phyloP scores from a whole-genome alignment of 2,329 filamentous ascomycete genomes.

The Cladosporium cucumerinum region DNA sequence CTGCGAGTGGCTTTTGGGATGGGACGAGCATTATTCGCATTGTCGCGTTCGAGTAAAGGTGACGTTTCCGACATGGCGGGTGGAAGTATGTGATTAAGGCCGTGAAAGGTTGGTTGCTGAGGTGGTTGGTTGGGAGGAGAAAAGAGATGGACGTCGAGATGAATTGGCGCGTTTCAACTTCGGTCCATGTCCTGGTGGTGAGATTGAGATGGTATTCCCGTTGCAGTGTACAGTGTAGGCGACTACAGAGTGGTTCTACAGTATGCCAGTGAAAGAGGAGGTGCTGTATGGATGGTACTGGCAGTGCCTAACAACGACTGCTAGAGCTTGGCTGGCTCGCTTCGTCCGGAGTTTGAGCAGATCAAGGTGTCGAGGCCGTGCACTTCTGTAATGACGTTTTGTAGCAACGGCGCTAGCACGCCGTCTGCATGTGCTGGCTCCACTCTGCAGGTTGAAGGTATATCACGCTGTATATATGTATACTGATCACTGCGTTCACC shows the following conservation, averaged over 20 bases:
- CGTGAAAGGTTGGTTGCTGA: neutral
- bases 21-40: neutral
- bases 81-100: neutral
- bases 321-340: conserved; percentile 2
- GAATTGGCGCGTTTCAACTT: neutral
- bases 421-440: neutral
- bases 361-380: conserved; percentile 1
- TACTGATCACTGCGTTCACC: neutral
- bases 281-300: neutral
- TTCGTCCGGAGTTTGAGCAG: neutral
- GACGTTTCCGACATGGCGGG: conserved; percentile 14
- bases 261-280: neutral
- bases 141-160: neutral
- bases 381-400: conserved; percentile 2
- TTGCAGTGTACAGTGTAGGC: neutral
- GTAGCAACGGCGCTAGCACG: neutral
- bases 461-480: neutral
- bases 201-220: neutral
- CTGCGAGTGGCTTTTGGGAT: conserved; percentile 51
- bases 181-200: neutral
- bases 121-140: neutral
- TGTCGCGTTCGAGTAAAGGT: neutral
- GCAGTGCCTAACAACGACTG: neutral
- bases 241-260: neutral
- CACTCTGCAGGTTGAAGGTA: neutral